These are phyloP conservation scores for Ruellia speciosa DNA, from an alignment of 305 asterid species.

Conservation along the genomic window DNA sequence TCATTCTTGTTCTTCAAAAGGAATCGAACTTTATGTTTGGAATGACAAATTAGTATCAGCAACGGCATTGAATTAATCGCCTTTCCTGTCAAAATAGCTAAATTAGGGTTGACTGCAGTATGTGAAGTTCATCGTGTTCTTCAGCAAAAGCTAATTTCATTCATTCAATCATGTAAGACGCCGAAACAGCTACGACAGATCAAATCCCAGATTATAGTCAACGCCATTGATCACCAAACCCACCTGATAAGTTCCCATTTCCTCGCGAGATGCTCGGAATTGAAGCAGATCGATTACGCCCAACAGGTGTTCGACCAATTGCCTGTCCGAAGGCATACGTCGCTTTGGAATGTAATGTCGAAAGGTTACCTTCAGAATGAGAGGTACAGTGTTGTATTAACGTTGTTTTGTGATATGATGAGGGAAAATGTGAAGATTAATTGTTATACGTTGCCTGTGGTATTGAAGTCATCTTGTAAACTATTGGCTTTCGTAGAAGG, in stretches of 20 bases:
- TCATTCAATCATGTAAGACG: slow-evolving; percentile 56
- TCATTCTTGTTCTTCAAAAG: too few species aligned
- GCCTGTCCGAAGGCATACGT: slow-evolving; percentile 20
- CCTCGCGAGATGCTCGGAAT: slow-evolving; percentile 35
- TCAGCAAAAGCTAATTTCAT: slow-evolving; percentile 29
- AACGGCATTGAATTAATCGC: not conserved
- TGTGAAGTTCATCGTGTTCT: not conserved
- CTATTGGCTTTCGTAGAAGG: slow-evolving; percentile 49
- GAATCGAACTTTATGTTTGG: too few species aligned
- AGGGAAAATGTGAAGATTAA: slow-evolving; percentile 52
- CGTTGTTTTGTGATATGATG: slow-evolving; percentile 51
- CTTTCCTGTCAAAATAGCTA: not conserved
- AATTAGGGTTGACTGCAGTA: not conserved
- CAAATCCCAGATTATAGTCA: slow-evolving; percentile 40
- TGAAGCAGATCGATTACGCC: slow-evolving; percentile 12
- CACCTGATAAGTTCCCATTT: slow-evolving; percentile 43
- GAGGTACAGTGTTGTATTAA: slow-evolving; percentile 29
- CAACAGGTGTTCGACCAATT: not conserved
- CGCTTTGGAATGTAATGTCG: slow-evolving; percentile 62
- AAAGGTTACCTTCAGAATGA: slow-evolving; percentile 24
- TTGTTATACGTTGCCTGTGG: slow-evolving; percentile 58
- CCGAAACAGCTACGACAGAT: not conserved
- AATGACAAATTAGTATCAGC: too few species aligned
- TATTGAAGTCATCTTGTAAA: slow-evolving; percentile 64
- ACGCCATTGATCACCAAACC: slow-evolving; percentile 35